A percentile compares a stretch with the other conserved stretches of the same genome.
These are phyloP conservation scores for Diplodia mutila DNA, from an alignment of 2,329 filamentous ascomycete genomes.

Conservation along the genomic window DNA sequence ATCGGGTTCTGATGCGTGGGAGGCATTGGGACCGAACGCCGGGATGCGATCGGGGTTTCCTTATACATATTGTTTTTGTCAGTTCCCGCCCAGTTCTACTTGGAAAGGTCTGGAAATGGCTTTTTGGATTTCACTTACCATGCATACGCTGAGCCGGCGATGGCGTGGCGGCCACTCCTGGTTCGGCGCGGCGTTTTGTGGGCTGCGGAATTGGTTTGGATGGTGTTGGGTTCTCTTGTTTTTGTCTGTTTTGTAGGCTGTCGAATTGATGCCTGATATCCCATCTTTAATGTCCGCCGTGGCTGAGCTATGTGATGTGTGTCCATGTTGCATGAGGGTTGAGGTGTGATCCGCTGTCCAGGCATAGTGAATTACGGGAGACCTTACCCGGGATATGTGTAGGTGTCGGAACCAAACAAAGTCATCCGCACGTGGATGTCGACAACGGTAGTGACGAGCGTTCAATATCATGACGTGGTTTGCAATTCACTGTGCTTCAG, in stretches of 20 bases:
- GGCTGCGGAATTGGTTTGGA: not conserved
- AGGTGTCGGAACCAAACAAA: no score
- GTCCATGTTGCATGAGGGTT: no score
- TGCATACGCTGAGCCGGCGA: slow-evolving; percentile 10
- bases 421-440: no score
- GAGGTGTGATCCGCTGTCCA: no score
- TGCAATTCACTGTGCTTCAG: no score
- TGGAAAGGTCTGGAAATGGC: not conserved
- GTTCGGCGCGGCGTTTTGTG: slow-evolving; percentile 11
- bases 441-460: no score
- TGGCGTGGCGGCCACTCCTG: slow-evolving; percentile 1
- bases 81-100: not conserved
- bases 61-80: not conserved
- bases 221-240: not conserved
- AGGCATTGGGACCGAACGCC: not conserved
- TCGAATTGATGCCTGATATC: not conserved
- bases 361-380: no score
- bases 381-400: no score
- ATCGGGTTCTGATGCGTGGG: slow-evolving; percentile 10
- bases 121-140: not conserved
- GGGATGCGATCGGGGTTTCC: not conserved
- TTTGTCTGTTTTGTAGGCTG: not conserved
- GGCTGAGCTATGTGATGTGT: not conserved
- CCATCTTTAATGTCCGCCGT: not conserved
- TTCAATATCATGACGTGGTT: no score